Evolutionary conservation across 768 basidiomycete species (phyloP).

Genomic region (Suillus decipiens): DNA sequence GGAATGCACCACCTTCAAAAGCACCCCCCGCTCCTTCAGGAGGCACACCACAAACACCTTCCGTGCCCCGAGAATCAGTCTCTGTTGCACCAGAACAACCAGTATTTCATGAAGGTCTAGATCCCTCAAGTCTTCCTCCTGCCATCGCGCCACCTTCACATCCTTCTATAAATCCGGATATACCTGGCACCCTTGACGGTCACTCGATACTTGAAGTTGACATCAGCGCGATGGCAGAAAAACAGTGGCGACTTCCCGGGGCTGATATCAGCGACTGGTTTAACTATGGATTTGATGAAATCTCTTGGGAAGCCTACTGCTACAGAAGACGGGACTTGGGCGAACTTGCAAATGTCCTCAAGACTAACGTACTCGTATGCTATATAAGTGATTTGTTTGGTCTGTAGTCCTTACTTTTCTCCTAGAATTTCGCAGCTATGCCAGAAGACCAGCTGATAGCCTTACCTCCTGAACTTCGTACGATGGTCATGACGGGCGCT

Average conservation of each 20-base stretch:
- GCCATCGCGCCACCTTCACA: constrained; percentile 77
- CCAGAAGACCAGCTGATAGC: constrained; percentile 77
- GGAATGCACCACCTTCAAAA: constrained; percentile 43
- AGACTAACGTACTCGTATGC: constrained; percentile 80
- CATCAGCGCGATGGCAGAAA: constrained; percentile 69
- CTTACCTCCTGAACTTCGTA: constrained; percentile 78
- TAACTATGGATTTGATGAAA: constrained; percentile 98
- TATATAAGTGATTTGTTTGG: background rate
- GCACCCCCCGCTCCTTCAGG: constrained; percentile 28
- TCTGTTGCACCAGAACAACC: constrained; percentile 19
- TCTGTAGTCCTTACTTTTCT: constrained; percentile 13
- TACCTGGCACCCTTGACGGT: constrained; percentile 67
- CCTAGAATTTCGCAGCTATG: constrained; percentile 79
- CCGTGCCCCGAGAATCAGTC: constrained; percentile 12
- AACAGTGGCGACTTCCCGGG: constrained; percentile 91
- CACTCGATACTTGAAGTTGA: constrained; percentile 87
- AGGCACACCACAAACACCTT: constrained; percentile 18
- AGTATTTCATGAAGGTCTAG: constrained; percentile 51
- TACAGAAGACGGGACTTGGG: constrained; percentile 81
- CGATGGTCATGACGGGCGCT: constrained; percentile 86
- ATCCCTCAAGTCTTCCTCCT: constrained; percentile 64
- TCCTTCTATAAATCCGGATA: constrained; percentile 71
- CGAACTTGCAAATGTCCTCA: constrained; percentile 77
- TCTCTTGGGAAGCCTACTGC: constrained; percentile 92
- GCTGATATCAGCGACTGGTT: constrained; percentile 97